Conservation (phyloP, 2,329 filamentous ascomycete genomes). For the Curvularia verruculosa region DNA sequence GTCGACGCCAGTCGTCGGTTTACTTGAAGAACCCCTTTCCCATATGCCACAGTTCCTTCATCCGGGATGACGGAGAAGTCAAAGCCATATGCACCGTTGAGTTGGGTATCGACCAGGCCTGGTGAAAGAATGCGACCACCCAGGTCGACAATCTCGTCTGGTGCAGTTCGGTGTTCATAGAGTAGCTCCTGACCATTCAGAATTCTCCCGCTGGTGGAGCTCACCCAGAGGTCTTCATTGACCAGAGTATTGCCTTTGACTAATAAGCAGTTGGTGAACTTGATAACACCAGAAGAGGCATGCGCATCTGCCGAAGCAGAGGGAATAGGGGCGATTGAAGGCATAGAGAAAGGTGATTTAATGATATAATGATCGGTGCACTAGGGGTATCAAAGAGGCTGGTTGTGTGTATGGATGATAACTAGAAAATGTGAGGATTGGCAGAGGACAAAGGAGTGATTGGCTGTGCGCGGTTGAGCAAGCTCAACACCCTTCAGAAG, state of each 20-base stretch:
- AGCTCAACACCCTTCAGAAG: constrained; percentile 32
- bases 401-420: neutral
- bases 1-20: constrained; percentile 76
- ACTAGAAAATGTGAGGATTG: constrained; percentile 10
- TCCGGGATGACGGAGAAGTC: constrained; percentile 83
- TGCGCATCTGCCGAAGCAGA: constrained; percentile 40
- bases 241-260: constrained; percentile 72
- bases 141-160: constrained; percentile 78
- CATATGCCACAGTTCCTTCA: constrained; percentile 65
- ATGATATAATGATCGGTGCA: neutral
- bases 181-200: constrained; percentile 70
- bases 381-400: constrained; percentile 12
- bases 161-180: constrained; percentile 71
- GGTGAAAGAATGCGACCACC: constrained; percentile 82
- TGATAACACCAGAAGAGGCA: constrained; percentile 66
- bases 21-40: constrained; percentile 71
- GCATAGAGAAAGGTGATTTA: constrained; percentile 38
- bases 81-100: constrained; percentile 92
- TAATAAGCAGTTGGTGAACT: constrained; percentile 86
- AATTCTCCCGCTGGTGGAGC: constrained; percentile 80
- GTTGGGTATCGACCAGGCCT: constrained; percentile 87
- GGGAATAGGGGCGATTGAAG: constrained; percentile 44
- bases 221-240: constrained; percentile 85
- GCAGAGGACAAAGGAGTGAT: constrained; percentile 28
- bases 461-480: constrained; percentile 34